phyloP scores from a whole-genome alignment of 208 protist species.

The Leishmania gerbilli region DNA sequence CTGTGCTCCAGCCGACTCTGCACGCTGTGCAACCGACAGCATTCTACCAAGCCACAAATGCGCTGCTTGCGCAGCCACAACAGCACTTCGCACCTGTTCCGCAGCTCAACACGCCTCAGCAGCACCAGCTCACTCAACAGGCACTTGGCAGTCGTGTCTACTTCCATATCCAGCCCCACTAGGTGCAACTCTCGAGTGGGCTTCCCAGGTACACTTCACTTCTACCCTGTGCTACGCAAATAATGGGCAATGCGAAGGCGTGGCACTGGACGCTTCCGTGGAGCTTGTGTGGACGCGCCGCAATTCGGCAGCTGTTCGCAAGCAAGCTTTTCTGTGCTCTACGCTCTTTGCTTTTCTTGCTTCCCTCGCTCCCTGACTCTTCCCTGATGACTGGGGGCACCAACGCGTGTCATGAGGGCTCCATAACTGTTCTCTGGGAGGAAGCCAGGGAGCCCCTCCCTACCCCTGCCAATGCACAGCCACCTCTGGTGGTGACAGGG shows the following conservation, averaged over 20 bases:
- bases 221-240: too few relatives aligned
- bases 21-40: constrained; percentile 20
- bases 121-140: constrained; percentile 5
- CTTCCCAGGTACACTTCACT: neutral
- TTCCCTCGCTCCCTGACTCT: neutral
- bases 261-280: too few relatives aligned
- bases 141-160: constrained; percentile 15
- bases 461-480: neutral
- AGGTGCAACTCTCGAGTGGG: neutral
- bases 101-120: constrained; percentile 14
- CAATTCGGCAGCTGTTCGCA: neutral
- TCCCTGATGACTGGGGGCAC: neutral
- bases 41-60: constrained; percentile 21
- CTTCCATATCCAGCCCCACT: constrained; percentile 26
- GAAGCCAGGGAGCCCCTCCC: neutral
- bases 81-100: neutral
- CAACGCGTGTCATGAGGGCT: neutral
- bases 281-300: neutral
- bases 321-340: neutral
- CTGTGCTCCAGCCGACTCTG: constrained; percentile 13
- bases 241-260: too few relatives aligned
- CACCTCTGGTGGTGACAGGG: neutral
- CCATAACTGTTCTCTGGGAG: neutral
- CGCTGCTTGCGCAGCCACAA: constrained; percentile 11
- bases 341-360: neutral